These are phyloP conservation scores for Echeveria elegans DNA, from an alignment of 164 flowering plant species.

Conservation along the genomic window DNA sequence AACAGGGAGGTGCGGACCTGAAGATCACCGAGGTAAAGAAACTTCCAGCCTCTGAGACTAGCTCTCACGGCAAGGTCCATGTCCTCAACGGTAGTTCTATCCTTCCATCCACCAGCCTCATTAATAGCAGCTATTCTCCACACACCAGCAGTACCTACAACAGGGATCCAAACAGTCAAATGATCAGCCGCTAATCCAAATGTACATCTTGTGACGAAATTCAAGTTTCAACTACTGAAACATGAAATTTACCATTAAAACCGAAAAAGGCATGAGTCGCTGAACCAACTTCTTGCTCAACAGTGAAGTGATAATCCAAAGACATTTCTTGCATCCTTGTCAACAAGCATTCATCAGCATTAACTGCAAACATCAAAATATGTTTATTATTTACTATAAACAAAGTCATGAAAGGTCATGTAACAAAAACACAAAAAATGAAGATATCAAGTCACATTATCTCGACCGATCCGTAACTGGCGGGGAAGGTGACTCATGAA, in stretches of 20 bases:
- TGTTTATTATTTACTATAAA: too few species aligned
- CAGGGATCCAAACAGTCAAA: neutral
- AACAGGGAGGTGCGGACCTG: slow-evolving; percentile 31
- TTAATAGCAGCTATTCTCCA: slow-evolving; percentile 93
- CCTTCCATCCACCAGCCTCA: slow-evolving; percentile 98
- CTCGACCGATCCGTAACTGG: neutral
- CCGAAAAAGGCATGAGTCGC: slow-evolving; percentile 96
- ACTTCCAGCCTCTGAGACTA: slow-evolving; percentile 93
- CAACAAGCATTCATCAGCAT: slow-evolving; percentile 81
- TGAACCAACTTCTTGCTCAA: slow-evolving; percentile 99
- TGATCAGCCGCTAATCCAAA: neutral
- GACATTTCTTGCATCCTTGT: slow-evolving; percentile 99
- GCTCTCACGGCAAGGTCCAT: slow-evolving; percentile 97
- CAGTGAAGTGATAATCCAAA: slow-evolving; percentile 86
- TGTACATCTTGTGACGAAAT: neutral
- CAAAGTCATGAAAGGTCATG: neutral
- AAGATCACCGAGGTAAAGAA: slow-evolving; percentile 72
- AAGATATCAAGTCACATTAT: too few species aligned
- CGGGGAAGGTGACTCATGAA: neutral
- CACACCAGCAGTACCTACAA: slow-evolving; percentile 85
- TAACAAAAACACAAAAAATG: neutral
- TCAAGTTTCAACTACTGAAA: neutral
- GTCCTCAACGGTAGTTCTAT: slow-evolving; percentile 92
- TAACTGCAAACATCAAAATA: slow-evolving; percentile 40
- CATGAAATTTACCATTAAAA: slow-evolving; percentile 43